Conservation (phyloP, 2,329 filamentous ascomycete species). For the Pleoardoris graminearum region DNA sequence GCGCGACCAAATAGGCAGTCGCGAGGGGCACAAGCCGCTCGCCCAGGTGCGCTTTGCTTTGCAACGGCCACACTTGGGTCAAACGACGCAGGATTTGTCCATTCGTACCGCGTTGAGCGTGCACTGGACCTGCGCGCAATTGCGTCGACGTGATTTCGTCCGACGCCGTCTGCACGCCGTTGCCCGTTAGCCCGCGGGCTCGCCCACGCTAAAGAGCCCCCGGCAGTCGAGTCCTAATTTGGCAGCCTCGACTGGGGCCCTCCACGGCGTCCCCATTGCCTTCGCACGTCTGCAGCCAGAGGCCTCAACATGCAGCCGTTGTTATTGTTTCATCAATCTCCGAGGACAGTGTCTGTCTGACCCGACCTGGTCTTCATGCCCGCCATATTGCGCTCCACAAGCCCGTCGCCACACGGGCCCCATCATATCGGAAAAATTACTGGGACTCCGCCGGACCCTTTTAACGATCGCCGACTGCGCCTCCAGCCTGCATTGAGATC, state of each 20-base stretch:
- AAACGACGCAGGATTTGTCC: background rate
- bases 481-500: slow-evolving; percentile 6
- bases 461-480: background rate
- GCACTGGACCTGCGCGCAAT: background rate
- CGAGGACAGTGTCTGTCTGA: background rate
- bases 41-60: background rate
- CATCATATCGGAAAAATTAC: slow-evolving; percentile 2
- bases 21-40: background rate
- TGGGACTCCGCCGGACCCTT: slow-evolving; percentile 1
- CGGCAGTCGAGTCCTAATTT: slow-evolving; percentile 1
- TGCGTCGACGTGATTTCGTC: background rate
- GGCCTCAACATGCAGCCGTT: background rate
- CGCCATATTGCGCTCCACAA: slow-evolving; percentile 6
- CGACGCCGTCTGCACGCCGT: slow-evolving; percentile 10
- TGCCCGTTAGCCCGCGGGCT: slow-evolving; percentile 4
- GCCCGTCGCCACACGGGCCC: background rate
- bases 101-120: background rate
- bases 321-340: slow-evolving; percentile 2
- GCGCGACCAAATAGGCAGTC: background rate
- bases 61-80: too few relatives aligned
- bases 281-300: background rate
- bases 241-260: background rate
- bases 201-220: slow-evolving; percentile 9
- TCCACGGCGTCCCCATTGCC: background rate
- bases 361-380: slow-evolving; percentile 7